Percentiles rank a stretch among this genome's conserved stretches.
phyloP scores from a whole-genome alignment of 2,329 filamentous ascomycete genomes.

The Fusarium pilosicola region DNA sequence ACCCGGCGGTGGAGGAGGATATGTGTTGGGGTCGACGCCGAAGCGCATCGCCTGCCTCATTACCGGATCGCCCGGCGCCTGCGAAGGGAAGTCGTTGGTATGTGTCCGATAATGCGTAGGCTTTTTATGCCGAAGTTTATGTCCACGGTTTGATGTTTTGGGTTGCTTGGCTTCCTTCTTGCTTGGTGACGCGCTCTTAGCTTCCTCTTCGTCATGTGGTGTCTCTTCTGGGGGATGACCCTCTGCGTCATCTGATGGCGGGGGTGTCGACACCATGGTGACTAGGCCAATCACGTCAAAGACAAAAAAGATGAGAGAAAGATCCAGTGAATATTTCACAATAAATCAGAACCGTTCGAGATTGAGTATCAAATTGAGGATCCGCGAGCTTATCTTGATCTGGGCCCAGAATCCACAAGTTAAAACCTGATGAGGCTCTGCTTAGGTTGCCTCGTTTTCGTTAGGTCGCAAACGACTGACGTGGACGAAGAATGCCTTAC shows the following conservation, averaged over 20 bases:
- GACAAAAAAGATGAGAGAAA: background rate
- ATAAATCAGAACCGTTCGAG: background rate
- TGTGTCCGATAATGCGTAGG: background rate
- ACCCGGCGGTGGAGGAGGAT: background rate
- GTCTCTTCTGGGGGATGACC: background rate
- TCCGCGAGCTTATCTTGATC: background rate
- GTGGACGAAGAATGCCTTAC: constrained; percentile 16
- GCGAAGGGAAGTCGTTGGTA: background rate
- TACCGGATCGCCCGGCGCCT: background rate
- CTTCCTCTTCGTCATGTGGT: background rate
- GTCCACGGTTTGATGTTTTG: background rate
- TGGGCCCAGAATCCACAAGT: background rate
- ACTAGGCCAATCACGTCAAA: background rate
- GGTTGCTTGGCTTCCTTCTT: background rate
- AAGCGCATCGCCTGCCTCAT: background rate
- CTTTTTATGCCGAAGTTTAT: background rate
- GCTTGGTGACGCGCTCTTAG: background rate
- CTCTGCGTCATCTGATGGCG: constrained; percentile 4
- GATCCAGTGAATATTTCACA: background rate
- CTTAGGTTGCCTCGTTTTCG: background rate
- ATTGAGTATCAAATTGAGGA: background rate
- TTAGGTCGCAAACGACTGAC: constrained; percentile 13
- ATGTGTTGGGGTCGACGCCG: background rate
- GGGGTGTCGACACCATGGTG: constrained; percentile 13
- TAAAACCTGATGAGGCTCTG: constrained; percentile 15